Evolutionary conservation across 352 stramenopile genomes (phyloP), one percentile per base, ranked within the genome.

Genomic region (Phytophthora brassicae): DNA sequence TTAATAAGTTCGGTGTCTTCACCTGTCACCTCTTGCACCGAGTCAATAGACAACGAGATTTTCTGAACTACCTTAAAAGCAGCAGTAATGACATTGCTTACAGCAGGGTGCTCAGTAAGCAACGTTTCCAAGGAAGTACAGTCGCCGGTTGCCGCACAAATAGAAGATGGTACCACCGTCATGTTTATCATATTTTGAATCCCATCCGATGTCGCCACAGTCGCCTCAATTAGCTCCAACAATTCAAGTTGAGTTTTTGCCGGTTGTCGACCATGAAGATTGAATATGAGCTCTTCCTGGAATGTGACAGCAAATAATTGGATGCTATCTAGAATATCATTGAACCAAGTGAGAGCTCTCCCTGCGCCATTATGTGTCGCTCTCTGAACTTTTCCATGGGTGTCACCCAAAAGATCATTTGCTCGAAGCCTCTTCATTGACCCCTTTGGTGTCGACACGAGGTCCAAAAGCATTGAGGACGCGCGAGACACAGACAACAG

Each of bases 371-470:
- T 44, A 33, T 60, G 55, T 13, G 4, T n/a, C 20, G 66, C 41
- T 52, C n/a, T 26, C 28, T 54, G 33, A 31, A 29, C 9, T 26
- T 38, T 51, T 17, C 49, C 43, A 20, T n/a, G 23, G n/a, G 20
- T 20, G 19, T 20, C 14, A 41, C 26, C 17, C 64, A 76, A 19
- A 63, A 68, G 38, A 50, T 75, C 75, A 20, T 39, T 54, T 0
- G 51, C 53, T 47, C 76, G 66, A 29, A 71, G 59, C 26, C 75
- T 77, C 39, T 79, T 88, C 65, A 86, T 79, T 13, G 75, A 75
- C 29, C 72, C 78, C 41, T 87, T 87, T 4, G 78, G 55, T 7
- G 70, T 79, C 19, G 66, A 72, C 19, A 81, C 76, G 24, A 89
- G 46, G 2, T 86, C 59, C 1, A 85, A 43, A 14, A 90, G 52